Evolutionary conservation across 2,329 filamentous ascomycete genomes (phyloP), one percentile per base, ranked within the genome.

Genomic region (Bipolaris bicolor): DNA sequence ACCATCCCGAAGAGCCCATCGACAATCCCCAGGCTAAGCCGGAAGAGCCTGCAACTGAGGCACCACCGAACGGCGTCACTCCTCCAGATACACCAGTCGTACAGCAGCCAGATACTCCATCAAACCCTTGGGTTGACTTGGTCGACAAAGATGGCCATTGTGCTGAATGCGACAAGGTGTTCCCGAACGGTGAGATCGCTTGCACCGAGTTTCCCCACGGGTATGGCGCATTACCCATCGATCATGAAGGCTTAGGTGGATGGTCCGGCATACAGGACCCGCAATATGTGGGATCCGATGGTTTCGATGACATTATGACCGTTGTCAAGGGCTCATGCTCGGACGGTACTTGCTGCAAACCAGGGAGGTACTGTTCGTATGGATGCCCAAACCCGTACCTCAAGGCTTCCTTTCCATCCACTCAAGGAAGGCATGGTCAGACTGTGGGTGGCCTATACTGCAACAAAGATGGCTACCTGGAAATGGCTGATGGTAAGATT

Each of bases 401-500:
- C 77, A 97, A 97, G 85, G 85, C 89, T 3, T 94, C 98, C 75
- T 98, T 92, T 90, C 92, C 95, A 45, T 67, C 73, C 1, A 82
- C 84, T 33, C 95, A 98, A 81, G 95, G 94, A 54, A 72, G 82
- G 36, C 91, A 87, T 49, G 88, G 88, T 61, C 87, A 98, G 82
- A 97, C 93, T 22, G 84, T 97, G 53, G 95, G 95, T 76, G 95
- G 95, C 66, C 79, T 98, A 16, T 86, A 86, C 78, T 99, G 95
- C 83, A 88, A 90, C 45, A 72, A 86, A 31, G 89, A 89, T 75
- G 88, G 97, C 7, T 84, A 89, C 76, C 83, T 94, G 45, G 96
- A 92, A 70, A 91, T 92, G 71, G 67, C 83, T 1, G 76, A 75
- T 54, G 74, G 73, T 1, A 68, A 71, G n/a, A 77, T 86, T 24